These are phyloP conservation scores for Chlorella ohadii DNA, from an alignment of 139 green algal genomes.

Conservation along the genomic window DNA sequence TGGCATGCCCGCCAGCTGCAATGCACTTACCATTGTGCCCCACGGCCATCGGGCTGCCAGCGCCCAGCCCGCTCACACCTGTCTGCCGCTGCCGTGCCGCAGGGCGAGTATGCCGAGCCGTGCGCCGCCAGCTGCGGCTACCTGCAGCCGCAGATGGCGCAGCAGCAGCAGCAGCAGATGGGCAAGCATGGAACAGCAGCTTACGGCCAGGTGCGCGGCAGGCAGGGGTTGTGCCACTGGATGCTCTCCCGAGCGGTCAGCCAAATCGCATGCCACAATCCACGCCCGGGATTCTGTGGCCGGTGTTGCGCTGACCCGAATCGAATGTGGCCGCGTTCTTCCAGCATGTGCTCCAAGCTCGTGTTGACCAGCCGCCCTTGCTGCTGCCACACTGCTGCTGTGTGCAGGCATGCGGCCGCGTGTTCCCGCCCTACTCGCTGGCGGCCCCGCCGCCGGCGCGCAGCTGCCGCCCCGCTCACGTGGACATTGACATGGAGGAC, in stretches of 20 bases:
- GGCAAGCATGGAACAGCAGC: not conserved
- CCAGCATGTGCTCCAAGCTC: not conserved
- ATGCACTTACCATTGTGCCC: no score
- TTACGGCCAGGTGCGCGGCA: slow-evolving; percentile 3
- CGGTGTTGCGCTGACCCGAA: no score
- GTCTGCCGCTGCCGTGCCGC: not conserved
- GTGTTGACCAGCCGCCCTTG: not conserved
- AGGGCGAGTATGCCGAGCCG: not conserved
- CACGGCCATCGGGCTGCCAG: no score
- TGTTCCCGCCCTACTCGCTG: not conserved
- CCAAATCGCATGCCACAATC: no score
- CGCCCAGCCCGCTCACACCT: no score
- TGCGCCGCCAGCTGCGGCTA: not conserved
- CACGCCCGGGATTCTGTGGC: no score
- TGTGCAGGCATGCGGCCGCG: not conserved
- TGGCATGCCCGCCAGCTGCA: no score
- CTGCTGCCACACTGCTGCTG: not conserved
- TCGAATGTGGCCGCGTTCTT: not conserved
- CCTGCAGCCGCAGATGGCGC: slow-evolving; percentile 3
- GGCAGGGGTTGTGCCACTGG: no score
- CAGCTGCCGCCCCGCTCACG: not conserved
- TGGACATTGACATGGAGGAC: slow-evolving; percentile 78
- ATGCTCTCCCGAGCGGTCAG: no score
- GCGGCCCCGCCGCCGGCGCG: not conserved
- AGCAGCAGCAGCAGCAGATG: not conserved